Base-by-base conservation (phyloP, 495 filamentous ascomycete genomes). In the Penicillium pulvis region DNA sequence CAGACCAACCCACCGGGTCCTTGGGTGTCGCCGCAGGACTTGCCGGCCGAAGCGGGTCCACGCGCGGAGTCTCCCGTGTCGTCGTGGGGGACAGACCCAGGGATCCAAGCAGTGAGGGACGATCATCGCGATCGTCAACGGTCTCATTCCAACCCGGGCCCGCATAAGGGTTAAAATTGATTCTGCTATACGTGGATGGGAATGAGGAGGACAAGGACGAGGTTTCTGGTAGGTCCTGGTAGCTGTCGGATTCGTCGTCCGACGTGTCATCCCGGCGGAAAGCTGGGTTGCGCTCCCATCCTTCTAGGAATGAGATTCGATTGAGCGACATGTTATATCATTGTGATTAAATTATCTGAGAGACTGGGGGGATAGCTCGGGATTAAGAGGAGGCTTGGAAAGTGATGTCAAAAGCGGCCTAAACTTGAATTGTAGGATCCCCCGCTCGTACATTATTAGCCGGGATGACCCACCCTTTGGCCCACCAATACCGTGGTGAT, bases 161-260 rank as follows among this genome's bases (percentile, higher is more conserved):
- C 31, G 72, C 72, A 63, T 76, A 75, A 2, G 77, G 77, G 51
- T 79, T 79, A 66, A 80, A 80, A 60, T 68, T 80, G 33, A 78
- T 59, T 51, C 74, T 74, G 56, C 67, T 71, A 44, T 71, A 72
- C 14, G 61, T 75, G 1, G 75, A 79, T 8, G 72, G 72, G 51
- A 79, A 80, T 1, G 77, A 80, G 6, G 77, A 80, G 4, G 75
- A 65, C 20, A 74, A 39, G 2, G 71, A 69, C 4, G 60, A 35
- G 17, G 59, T 54, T 2, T 76, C 72, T 9, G 75, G 73, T 12
- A 76, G 66, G 35, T 75, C 74, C 12, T 76, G 68, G 23, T 69
- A 69, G 0, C 51, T 54, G 12, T 66, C 62, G 35, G 71, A 64
- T 26, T 72, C 70, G 9, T 67, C 67, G n/a, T 72, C 72, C 11